Percentiles rank a stretch among this genome's conserved stretches.
phyloP scores from a whole-genome alignment of 2,329 filamentous ascomycete genomes.

The Arthrobotrys megalospora region DNA sequence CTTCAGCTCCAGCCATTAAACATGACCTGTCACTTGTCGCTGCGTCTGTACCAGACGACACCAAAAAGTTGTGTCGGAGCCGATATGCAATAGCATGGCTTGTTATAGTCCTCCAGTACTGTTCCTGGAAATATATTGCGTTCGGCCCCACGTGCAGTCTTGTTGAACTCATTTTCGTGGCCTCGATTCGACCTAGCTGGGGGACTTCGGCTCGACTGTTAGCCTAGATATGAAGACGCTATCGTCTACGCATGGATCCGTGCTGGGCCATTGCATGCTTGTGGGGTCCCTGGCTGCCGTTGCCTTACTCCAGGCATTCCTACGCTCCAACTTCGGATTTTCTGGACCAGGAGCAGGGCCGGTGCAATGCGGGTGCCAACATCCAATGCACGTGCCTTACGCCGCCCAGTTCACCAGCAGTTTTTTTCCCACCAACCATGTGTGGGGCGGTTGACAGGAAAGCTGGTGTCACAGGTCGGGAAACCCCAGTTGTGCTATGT shows the following conservation, averaged over 20 bases:
- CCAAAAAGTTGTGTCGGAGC: conserved; percentile 54
- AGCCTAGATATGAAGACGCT: conserved; percentile 38
- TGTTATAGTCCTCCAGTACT: conserved; percentile 46
- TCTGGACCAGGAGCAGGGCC: conserved; percentile 26
- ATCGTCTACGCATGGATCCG: conserved; percentile 58
- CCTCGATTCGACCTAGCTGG: conserved; percentile 43
- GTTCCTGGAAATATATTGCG: conserved; percentile 60
- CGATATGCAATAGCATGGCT: conserved; percentile 60
- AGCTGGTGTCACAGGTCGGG: conserved; percentile 44
- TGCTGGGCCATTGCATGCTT: conserved; percentile 53
- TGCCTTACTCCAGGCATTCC: conserved; percentile 43
- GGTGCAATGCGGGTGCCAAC: conserved; percentile 49
- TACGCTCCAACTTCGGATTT: conserved; percentile 55
- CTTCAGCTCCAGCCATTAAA: conserved; percentile 43
- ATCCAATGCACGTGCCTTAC: conserved; percentile 51
- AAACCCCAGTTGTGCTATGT: conserved; percentile 16
- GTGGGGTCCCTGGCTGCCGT: conserved; percentile 47
- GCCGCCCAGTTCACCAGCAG: conserved; percentile 52
- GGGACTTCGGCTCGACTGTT: conserved; percentile 53
- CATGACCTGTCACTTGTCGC: conserved; percentile 49
- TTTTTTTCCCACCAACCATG: conserved; percentile 45
- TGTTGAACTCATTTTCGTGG: conserved; percentile 29
- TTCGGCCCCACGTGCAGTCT: conserved; percentile 48
- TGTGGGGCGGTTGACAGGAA: conserved; percentile 42
- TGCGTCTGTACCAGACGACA: conserved; percentile 54